Conservation (phyloP, 2,329 filamentous ascomycete genomes). For the Colletotrichum brevisporum region DNA sequence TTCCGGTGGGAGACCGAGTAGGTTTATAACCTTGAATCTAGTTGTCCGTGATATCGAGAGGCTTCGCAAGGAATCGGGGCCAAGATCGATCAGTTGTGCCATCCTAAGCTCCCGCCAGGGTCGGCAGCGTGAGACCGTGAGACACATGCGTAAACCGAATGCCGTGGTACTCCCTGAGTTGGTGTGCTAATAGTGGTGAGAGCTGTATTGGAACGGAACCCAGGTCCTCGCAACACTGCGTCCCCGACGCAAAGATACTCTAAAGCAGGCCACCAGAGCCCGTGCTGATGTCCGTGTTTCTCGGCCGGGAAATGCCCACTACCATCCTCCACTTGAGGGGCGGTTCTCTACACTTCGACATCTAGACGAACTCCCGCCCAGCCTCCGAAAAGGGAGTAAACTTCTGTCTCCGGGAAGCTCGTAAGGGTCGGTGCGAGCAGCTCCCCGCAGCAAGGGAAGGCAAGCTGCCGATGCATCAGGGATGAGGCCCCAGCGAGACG, state of each 20-base stretch:
- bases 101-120: slow-evolving; percentile 7
- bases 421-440: slow-evolving; percentile 18
- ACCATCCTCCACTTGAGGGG: background rate
- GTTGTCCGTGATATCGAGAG: slow-evolving; percentile 9
- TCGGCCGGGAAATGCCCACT: slow-evolving; percentile 11
- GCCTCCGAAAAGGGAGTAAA: slow-evolving; percentile 11
- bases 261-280: background rate
- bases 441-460: slow-evolving; percentile 20
- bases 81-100: background rate
- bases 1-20: slow-evolving; percentile 25
- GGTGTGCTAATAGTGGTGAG: background rate
- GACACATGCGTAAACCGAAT: slow-evolving; percentile 16
- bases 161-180: background rate
- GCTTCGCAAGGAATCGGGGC: background rate
- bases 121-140: slow-evolving; percentile 19
- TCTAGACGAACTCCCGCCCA: background rate
- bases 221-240: slow-evolving; percentile 18
- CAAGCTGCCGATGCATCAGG: slow-evolving; percentile 19
- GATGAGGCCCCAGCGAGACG: background rate
- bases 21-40: slow-evolving; percentile 35
- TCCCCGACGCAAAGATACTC: slow-evolving; percentile 25
- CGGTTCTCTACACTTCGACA: background rate
- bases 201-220: background rate
- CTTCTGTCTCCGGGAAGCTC: slow-evolving; percentile 16
- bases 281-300: slow-evolving; percentile 14